Conservation (phyloP, 2,329 filamentous ascomycete genomes). For the Teratosphaeria destructans region DNA sequence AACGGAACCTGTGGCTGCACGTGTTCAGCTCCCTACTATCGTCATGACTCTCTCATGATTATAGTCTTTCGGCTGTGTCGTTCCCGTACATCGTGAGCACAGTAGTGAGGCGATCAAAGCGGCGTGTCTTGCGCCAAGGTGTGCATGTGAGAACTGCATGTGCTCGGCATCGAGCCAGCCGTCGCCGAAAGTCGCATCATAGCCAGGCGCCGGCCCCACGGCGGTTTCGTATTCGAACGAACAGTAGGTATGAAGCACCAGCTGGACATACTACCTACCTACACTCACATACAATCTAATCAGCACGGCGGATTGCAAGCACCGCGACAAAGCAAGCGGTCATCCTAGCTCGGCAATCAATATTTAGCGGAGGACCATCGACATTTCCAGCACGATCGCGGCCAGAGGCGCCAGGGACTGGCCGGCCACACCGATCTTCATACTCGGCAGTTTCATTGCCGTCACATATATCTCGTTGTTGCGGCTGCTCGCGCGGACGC, state of each 20-base stretch:
- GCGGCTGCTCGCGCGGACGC: background rate
- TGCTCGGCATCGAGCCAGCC: background rate
- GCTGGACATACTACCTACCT: background rate
- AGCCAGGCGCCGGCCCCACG: background rate
- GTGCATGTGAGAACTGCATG: background rate
- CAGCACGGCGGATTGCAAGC: background rate
- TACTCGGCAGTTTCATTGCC: background rate
- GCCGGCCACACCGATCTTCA: background rate
- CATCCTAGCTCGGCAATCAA: background rate
- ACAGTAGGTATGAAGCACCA: background rate
- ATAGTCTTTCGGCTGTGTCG: background rate
- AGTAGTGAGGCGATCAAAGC: background rate
- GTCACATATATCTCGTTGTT: background rate
- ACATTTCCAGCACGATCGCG: background rate
- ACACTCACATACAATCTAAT: background rate
- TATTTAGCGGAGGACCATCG: background rate
- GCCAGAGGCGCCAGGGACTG: background rate
- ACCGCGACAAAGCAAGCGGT: background rate
- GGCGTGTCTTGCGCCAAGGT: background rate
- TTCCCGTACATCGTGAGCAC: background rate
- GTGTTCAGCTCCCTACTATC: background rate
- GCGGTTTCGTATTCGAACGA: background rate
- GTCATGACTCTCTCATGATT: background rate
- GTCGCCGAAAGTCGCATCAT: background rate
- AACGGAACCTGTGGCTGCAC: background rate